A percentile compares a stretch with the other conserved stretches of the same genome.
phyloP scores from a whole-genome alignment of 805 yeast genomes.

The Osmozyma mogii region DNA sequence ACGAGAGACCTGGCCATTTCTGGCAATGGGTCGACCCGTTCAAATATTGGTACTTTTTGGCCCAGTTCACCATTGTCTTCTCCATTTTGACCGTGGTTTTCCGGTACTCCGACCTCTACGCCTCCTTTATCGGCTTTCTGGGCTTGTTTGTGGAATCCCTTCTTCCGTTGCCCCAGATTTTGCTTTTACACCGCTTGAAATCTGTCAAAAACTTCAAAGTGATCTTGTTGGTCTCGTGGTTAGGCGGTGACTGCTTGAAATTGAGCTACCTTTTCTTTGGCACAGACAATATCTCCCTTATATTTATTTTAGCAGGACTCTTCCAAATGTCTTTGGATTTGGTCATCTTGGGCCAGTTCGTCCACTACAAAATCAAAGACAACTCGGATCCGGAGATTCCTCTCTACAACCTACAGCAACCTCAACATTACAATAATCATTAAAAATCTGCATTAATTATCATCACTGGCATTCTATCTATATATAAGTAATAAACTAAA shows the following conservation, averaged over 20 bases:
- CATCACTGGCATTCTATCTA: no score
- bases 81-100: constrained; percentile 35
- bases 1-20: constrained; percentile 54
- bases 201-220: constrained; percentile 74
- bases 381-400: not conserved
- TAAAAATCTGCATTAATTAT: no score
- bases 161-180: constrained; percentile 70
- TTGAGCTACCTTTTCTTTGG: constrained; percentile 70
- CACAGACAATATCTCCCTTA: constrained; percentile 55
- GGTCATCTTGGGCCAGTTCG: constrained; percentile 63
- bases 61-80: constrained; percentile 35
- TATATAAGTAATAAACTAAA: not conserved
- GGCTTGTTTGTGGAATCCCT: constrained; percentile 68
- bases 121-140: constrained; percentile 47
- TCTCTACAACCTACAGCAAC: not conserved
- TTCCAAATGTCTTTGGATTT: constrained; percentile 74
- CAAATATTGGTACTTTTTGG: constrained; percentile 57
- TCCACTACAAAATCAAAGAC: constrained; percentile 41
- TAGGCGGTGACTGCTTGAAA: constrained; percentile 81
- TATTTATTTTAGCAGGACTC: constrained; percentile 63
- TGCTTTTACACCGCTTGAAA: constrained; percentile 57
- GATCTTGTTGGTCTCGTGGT: constrained; percentile 73
- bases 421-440: no score
- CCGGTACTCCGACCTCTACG: constrained; percentile 28
- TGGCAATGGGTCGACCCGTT: constrained; percentile 79